phyloP scores from a whole-genome alignment of 345 rosid genomes.

The Firmiana major region DNA sequence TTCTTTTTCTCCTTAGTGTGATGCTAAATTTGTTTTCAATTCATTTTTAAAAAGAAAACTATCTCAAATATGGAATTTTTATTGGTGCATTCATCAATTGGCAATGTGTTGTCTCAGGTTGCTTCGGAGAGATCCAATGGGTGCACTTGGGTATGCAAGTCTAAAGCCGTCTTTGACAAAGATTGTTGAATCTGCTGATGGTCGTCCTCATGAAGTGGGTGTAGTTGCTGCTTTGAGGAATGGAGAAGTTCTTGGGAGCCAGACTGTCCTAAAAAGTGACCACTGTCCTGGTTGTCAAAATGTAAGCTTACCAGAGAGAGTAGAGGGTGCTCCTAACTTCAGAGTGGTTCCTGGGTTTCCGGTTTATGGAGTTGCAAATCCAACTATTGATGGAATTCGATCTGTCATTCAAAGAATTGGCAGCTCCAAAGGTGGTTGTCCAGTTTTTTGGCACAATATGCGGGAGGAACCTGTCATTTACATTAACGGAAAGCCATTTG shows the following conservation, averaged over 20 bases:
- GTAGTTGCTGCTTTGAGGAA: conserved; percentile 84
- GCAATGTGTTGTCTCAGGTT: conserved; percentile 44
- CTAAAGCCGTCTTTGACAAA: conserved; percentile 68
- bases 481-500: conserved; percentile 96
- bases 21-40: background rate
- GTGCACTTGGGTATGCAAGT: conserved; percentile 83
- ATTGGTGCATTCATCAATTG: background rate
- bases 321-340: conserved; percentile 98
- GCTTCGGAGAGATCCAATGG: conserved; percentile 98
- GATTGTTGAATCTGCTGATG: conserved; percentile 76
- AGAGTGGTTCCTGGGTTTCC: conserved; percentile 97
- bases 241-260: conserved; percentile 97
- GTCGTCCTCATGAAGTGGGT: conserved; percentile 88
- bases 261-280: conserved; percentile 95
- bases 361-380: conserved; percentile 98
- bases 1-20: background rate
- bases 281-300: conserved; percentile 97
- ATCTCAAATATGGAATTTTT: background rate
- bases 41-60: background rate
- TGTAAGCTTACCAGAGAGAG: conserved; percentile 69
- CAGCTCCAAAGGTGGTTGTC: conserved; percentile 67
- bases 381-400: conserved; percentile 85
- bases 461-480: conserved; percentile 99
- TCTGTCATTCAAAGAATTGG: conserved; percentile 87
- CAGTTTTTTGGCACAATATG: conserved; percentile 96